A percentile compares a stretch with the other conserved stretches of the same genome.
Evolutionary conservation across 2,329 filamentous ascomycete species (phyloP).

Genomic region (Fusarium illudens): DNA sequence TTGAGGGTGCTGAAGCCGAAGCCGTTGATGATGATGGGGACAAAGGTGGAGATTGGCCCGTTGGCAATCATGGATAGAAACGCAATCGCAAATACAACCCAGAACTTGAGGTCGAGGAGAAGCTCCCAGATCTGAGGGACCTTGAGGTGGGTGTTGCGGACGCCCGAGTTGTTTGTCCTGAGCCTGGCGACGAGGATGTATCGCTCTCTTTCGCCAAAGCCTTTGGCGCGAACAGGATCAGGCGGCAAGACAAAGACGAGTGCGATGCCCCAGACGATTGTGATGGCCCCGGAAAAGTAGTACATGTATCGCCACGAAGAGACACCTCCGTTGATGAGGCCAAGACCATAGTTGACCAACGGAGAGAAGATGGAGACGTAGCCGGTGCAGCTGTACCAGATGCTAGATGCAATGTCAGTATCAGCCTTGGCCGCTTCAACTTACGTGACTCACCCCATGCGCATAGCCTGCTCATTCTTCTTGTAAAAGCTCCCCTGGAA

Average conservation of each 20-base stretch:
- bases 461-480: slow-evolving; percentile 52
- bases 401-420: slow-evolving; percentile 11
- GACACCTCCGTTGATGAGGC: slow-evolving; percentile 50
- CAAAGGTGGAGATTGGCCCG: slow-evolving; percentile 55
- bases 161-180: slow-evolving; percentile 48
- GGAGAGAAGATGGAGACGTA: slow-evolving; percentile 56
- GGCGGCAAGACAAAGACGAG: slow-evolving; percentile 52
- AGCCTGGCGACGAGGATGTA: slow-evolving; percentile 42
- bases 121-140: slow-evolving; percentile 52
- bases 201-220: slow-evolving; percentile 39
- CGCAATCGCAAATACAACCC: slow-evolving; percentile 51
- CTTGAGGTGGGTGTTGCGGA: slow-evolving; percentile 56
- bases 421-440: too few species aligned
- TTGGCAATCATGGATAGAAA: slow-evolving; percentile 52
- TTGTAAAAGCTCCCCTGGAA: slow-evolving; percentile 51
- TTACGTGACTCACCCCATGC: slow-evolving; percentile 43
- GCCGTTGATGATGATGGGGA: slow-evolving; percentile 55
- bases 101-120: slow-evolving; percentile 48
- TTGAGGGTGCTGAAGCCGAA: slow-evolving; percentile 55
- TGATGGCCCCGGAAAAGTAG: slow-evolving; percentile 47
- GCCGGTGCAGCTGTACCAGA: slow-evolving; percentile 55
- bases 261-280: slow-evolving; percentile 51
- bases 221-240: slow-evolving; percentile 50
- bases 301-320: slow-evolving; percentile 44
- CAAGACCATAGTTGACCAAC: slow-evolving; percentile 58